phyloP scores from a whole-genome alignment of 2,329 filamentous ascomycete genomes.

The Sarocladium oryzae region DNA sequence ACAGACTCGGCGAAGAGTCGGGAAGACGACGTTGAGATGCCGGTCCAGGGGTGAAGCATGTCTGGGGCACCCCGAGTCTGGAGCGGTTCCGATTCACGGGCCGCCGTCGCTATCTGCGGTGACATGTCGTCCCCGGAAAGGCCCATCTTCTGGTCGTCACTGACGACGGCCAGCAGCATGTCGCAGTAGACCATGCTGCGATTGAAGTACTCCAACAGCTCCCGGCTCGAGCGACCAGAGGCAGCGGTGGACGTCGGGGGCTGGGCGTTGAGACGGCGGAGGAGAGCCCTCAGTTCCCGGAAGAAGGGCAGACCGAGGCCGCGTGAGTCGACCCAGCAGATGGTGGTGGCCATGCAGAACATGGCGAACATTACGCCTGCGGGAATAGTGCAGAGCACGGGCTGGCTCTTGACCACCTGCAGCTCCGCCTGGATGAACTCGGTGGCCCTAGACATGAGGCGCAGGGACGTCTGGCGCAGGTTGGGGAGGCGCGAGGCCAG shows the following conservation, averaged over 20 bases:
- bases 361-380: slow-evolving; percentile 29
- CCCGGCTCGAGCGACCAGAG: slow-evolving; percentile 16
- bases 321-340: slow-evolving; percentile 32
- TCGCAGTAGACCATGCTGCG: slow-evolving; percentile 34
- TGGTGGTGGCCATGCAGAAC: slow-evolving; percentile 33
- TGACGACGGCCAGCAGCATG: slow-evolving; percentile 31
- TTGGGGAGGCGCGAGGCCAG: slow-evolving; percentile 27
- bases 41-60: slow-evolving; percentile 32
- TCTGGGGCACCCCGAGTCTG: slow-evolving; percentile 8
- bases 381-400: slow-evolving; percentile 20
- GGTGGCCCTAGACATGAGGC: slow-evolving; percentile 28
- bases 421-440: slow-evolving; percentile 28
- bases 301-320: slow-evolving; percentile 27
- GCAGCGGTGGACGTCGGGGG: slow-evolving; percentile 8
- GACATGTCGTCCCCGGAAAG: no score
- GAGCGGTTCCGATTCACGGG: no score
- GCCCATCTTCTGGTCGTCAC: slow-evolving; percentile 19
- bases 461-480: slow-evolving; percentile 27
- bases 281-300: slow-evolving; percentile 20
- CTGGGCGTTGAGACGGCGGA: slow-evolving; percentile 20
- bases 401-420: slow-evolving; percentile 17
- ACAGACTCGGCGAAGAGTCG: slow-evolving; percentile 28
- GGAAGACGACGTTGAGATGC: slow-evolving; percentile 26
- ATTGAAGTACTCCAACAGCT: slow-evolving; percentile 30
- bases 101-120: no score